Percentiles rank a stretch among this genome's conserved stretches.
Conservation (phyloP, 306 rosid genomes). For the Arachis stenosperma region DNA sequence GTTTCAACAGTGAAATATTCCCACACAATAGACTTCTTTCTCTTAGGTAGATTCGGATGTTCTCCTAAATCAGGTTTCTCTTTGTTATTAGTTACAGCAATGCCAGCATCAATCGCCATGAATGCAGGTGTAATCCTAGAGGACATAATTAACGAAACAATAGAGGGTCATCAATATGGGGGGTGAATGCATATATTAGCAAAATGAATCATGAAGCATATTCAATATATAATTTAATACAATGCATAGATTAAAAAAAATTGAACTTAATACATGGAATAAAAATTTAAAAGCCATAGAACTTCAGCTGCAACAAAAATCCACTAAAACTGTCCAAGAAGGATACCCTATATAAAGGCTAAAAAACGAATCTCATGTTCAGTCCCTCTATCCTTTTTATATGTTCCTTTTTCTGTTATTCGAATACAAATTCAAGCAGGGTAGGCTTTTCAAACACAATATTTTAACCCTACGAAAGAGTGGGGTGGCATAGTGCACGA, state of each 20-base stretch:
- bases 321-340: not conserved
- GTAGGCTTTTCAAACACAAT: not conserved
- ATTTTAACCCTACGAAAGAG: conserved; percentile 1
- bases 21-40: conserved; percentile 87
- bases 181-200: conserved; percentile 8
- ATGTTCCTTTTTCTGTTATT: not conserved
- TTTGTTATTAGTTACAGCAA: conserved; percentile 42
- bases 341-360: too few relatives aligned
- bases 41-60: conserved; percentile 58
- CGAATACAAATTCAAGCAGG: not conserved
- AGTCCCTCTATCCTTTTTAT: conserved; percentile 3
- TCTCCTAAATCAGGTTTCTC: conserved; percentile 48
- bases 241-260: not conserved
- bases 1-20: conserved; percentile 76
- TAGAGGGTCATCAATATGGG: conserved; percentile 23
- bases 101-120: conserved; percentile 50
- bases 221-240: not conserved
- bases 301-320: conserved; percentile 22
- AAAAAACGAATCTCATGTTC: not conserved
- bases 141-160: conserved; percentile 24
- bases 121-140: conserved; percentile 42
- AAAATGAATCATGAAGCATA: conserved; percentile 8
- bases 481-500: not conserved
- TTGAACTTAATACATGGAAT: not conserved
- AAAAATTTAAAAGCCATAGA: conserved; percentile 4